Percentiles rank a stretch among this genome's conserved stretches.
Evolutionary conservation across 441 rosid species (phyloP).

Genomic region (Brassica balearica): DNA sequence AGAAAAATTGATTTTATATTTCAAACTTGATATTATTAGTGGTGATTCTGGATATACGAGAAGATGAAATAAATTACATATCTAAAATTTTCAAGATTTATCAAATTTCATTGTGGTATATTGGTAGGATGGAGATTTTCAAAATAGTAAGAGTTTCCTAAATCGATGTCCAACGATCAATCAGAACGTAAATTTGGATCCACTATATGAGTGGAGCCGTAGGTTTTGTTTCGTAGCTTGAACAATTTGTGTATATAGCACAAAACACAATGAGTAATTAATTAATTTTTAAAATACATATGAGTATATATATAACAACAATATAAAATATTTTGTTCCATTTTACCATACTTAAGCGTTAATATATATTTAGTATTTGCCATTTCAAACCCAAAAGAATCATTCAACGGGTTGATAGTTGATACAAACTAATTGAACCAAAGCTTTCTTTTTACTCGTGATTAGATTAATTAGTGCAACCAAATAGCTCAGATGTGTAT

Average conservation of each 20-base stretch:
- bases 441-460: neutral
- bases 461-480: constrained; percentile 3
- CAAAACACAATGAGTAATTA: neutral
- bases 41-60: neutral
- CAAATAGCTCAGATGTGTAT: neutral
- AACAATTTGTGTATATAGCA: constrained; percentile 11
- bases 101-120: neutral
- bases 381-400: neutral
- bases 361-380: neutral
- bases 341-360: neutral
- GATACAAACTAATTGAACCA: neutral
- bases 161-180: neutral
- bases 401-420: neutral
- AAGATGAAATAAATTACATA: neutral
- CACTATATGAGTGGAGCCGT: constrained; percentile 26
- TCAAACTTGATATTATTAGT: neutral
- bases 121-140: neutral
- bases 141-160: constrained; percentile 1
- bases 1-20: too few relatives aligned
- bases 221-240: constrained; percentile 22
- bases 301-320: neutral
- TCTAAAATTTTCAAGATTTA: neutral
- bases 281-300: neutral
- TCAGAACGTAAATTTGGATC: constrained; percentile 21
- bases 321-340: too few relatives aligned